Percentiles rank a stretch among this genome's conserved stretches.
Conservation (phyloP, 176 grass and related monocot genomes). For the Leersia perrieri region DNA sequence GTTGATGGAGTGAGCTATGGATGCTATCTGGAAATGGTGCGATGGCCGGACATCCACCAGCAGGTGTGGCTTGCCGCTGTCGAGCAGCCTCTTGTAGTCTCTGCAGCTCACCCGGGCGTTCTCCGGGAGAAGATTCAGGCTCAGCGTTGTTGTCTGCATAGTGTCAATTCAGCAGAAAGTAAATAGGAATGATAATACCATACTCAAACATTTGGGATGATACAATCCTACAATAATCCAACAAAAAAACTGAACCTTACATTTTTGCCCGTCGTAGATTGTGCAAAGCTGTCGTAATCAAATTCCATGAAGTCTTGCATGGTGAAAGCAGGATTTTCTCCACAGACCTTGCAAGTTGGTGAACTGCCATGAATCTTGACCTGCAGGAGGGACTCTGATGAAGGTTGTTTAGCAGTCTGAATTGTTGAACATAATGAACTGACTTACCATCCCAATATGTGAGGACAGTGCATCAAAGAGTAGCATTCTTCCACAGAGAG, state of each 20-base stretch:
- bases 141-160: slow-evolving; percentile 36
- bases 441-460: slow-evolving; percentile 65
- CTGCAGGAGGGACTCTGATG: slow-evolving; percentile 25
- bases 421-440: slow-evolving; percentile 15
- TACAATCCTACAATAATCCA: not conserved
- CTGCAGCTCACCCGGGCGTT: slow-evolving; percentile 52
- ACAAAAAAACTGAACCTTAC: slow-evolving; percentile 25
- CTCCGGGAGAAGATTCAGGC: slow-evolving; percentile 51
- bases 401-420: not conserved
- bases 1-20: slow-evolving; percentile 62
- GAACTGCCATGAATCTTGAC: slow-evolving; percentile 81
- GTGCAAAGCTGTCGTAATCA: slow-evolving; percentile 86
- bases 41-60: slow-evolving; percentile 67
- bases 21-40: slow-evolving; percentile 85
- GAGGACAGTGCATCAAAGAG: slow-evolving; percentile 81
- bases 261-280: slow-evolving; percentile 81
- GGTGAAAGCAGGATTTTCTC: slow-evolving; percentile 59
- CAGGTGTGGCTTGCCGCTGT: slow-evolving; percentile 49
- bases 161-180: not conserved
- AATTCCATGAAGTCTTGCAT: slow-evolving; percentile 62
- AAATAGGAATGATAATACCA: not conserved
- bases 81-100: slow-evolving; percentile 63
- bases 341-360: slow-evolving; percentile 56
- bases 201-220: not conserved
- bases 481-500: slow-evolving; percentile 87